Conservation (phyloP, 768 basidiomycete species). For the Pilatotrama ljubarskyi region DNA sequence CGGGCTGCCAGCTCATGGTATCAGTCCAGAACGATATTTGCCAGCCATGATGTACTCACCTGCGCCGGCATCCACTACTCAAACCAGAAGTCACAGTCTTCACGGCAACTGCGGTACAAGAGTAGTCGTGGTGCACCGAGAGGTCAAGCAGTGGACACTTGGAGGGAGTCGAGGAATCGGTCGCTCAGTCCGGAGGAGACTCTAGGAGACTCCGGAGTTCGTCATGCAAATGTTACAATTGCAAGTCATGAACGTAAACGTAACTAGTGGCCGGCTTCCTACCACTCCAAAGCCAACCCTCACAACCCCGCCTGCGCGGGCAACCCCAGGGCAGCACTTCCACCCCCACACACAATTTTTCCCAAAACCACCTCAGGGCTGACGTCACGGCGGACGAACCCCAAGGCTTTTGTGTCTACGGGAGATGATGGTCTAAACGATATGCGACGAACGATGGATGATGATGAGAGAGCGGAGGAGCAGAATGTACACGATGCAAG, state of each 20-base stretch:
- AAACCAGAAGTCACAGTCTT: too few species aligned
- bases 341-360: neutral
- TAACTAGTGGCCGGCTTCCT: slow-evolving; percentile 3
- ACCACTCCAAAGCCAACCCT: neutral
- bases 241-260: slow-evolving; percentile 15
- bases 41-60: too few species aligned
- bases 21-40: too few species aligned
- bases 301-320: neutral
- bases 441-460: slow-evolving; percentile 3
- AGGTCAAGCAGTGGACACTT: neutral
- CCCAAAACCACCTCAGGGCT: neutral
- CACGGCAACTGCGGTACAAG: too few species aligned
- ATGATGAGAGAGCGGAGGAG: slow-evolving; percentile 11
- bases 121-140: neutral
- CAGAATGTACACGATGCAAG: slow-evolving; percentile 12
- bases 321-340: neutral
- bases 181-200: neutral
- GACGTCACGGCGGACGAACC: neutral
- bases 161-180: too few species aligned
- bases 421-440: slow-evolving; percentile 3
- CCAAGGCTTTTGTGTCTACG: slow-evolving; percentile 7
- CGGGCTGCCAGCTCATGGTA: too few species aligned
- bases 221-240: slow-evolving; percentile 17
- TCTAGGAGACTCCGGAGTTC: too few species aligned
- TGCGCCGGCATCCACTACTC: too few species aligned